Evolutionary conservation across 164 flowering plant species (phyloP), one percentile per base, ranked within the genome.

Genomic region (Magnolia officinalis): DNA sequence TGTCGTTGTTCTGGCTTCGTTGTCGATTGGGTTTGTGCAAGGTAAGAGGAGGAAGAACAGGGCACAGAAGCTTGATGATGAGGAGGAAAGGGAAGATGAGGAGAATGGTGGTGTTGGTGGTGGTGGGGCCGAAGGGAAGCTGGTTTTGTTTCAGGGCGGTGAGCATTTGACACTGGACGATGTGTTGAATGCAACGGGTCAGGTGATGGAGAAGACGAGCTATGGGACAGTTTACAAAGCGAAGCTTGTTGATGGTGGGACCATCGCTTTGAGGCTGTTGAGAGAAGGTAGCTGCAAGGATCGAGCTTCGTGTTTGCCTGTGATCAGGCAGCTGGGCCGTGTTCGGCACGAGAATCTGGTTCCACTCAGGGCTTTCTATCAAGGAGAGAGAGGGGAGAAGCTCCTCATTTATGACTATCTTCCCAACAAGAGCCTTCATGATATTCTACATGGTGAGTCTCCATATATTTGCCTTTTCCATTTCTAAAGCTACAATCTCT

Each of bases 111-210:
- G 72, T 55, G 89, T 83, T 45, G 78, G 80, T 6, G 55, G 72
- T 55, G 89, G 84, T 1, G 84, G 80, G 24, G 89, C 89, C 73
- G 97, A 96, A 64, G 97, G 97, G 74, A 94, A 88, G 85, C 87
- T 96, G 66, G 75, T 92, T 61, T 72, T 92, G 78, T 96, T 96
- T 81, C 91, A 92, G 78, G 99, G 99, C 0, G 99, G 98, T 0
- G 99, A 96, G 85, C 91, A 94, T 84, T 87, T 96, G 88, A 91
- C 93, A 0, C 79, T 91, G 21, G 99, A 96, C 72, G 98, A 96
- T 83, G 98, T 96, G 26, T 80, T 96, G 88, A 96, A 96, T 82
- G 99, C 99, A 4, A 93, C 99, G 0, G 99, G 99, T n/a, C 99
- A 96, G 74, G 97, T 96, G 6, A 83, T 92, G 90, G 99, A 94